These are phyloP conservation scores for Phallus indusiatus DNA, from an alignment of 768 basidiomycete species.

Conservation along the genomic window DNA sequence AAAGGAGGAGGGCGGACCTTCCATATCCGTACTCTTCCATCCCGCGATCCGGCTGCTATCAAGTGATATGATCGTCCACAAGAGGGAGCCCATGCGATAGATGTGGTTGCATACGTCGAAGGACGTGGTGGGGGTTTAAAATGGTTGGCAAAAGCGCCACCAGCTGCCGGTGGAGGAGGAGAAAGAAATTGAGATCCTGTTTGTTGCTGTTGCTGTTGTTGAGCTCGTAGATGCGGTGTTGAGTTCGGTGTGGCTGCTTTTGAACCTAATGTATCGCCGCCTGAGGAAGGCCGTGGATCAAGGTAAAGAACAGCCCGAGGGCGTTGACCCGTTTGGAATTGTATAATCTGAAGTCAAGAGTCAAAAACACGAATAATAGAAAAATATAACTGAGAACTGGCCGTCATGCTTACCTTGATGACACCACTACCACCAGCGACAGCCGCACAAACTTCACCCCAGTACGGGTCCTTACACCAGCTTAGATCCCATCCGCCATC, in stretches of 20 bases:
- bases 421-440: slow-evolving; percentile 62
- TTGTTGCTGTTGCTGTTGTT: no score
- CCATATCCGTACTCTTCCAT: slow-evolving; percentile 89
- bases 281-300: slow-evolving; percentile 32
- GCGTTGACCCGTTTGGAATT: slow-evolving; percentile 58
- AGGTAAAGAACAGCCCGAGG: slow-evolving; percentile 56
- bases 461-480: slow-evolving; percentile 95
- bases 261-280: not conserved
- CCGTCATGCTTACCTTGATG: slow-evolving; percentile 51
- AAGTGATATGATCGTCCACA: slow-evolving; percentile 93
- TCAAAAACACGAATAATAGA: slow-evolving; percentile 2
- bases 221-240: slow-evolving; percentile 23
- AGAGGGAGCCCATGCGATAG: slow-evolving; percentile 88
- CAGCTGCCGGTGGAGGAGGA: not conserved
- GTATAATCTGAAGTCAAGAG: slow-evolving; percentile 50
- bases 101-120: slow-evolving; percentile 58
- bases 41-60: slow-evolving; percentile 80
- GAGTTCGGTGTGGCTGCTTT: not conserved
- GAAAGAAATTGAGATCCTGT: not conserved
- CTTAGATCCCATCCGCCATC: slow-evolving; percentile 89
- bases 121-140: slow-evolving; percentile 22
- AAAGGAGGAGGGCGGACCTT: slow-evolving; percentile 53
- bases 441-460: slow-evolving; percentile 85
- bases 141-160: not conserved
- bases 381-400: not conserved